Evolutionary conservation across 2,329 filamentous ascomycete genomes (phyloP), one percentile per base, ranked within the genome.

Genomic region (Nemania sp.): DNA sequence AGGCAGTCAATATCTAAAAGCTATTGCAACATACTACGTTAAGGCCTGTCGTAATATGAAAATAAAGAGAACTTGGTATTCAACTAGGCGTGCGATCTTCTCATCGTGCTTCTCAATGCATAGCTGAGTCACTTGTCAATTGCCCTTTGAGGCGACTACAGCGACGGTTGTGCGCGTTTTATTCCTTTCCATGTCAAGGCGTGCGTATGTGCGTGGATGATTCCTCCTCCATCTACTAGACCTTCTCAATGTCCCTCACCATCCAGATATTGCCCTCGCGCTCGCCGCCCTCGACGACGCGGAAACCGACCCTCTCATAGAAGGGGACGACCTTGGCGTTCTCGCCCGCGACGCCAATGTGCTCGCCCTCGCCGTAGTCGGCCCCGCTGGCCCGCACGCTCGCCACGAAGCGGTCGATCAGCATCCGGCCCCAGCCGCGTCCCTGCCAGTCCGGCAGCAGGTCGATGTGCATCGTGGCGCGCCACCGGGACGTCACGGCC

Each of bases 381-480:
- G 46, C 45, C 25, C 65, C 64, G 59, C 59, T 66, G 47, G 56
- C 52, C 57, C 40, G 50, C 57, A 81, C 71, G 40, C 73, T 75
- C 55, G 72, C 73, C n/a, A 80, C 72, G 62, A 81, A 80, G 60
- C 49, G 60, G 46, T 76, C 75, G 45, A 66, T 58, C 21, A 66
- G 50, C 80, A 71, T 72, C 79, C 74, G 68, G 4, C 81, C 80
- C 79, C 79, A 82, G 1, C 80, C 80, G 29, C 68, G 60, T 0
- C 74, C 73, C 72, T 80, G 79, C 65, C 68, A 79, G 58, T 59
- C 67, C 29, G 74, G 73, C 57, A 83, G 68, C 64, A 83, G 60
- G 62, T 83, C 78, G 53, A 83, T 80, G 69, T 83, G 81, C 79
- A 83, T 76, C 59, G 79, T 82, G 3, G 76, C 79, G 59, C 74